Percentiles rank a stretch among this genome's conserved stretches.
These are phyloP conservation scores for Naganishia antarctica DNA, from an alignment of 768 basidiomycete genomes.

Conservation along the genomic window DNA sequence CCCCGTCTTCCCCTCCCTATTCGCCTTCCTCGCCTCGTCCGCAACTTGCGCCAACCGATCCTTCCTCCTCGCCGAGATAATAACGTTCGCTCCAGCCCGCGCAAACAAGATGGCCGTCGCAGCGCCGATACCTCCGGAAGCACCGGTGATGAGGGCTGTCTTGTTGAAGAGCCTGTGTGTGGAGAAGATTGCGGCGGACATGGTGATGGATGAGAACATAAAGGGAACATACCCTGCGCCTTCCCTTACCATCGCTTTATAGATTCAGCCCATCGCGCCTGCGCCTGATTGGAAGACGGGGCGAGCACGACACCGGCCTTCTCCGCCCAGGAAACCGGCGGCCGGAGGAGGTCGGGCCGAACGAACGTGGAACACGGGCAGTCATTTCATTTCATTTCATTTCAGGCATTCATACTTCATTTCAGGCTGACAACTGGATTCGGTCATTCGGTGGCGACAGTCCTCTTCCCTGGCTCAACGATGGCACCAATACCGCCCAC, in stretches of 20 bases:
- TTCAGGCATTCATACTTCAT: no score
- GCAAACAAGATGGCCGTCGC: slow-evolving; percentile 71
- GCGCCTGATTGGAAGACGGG: no score
- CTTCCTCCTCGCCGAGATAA: slow-evolving; percentile 71
- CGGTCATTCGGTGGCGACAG: no score
- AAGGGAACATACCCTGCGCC: slow-evolving; percentile 39
- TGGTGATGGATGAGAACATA: slow-evolving; percentile 17
- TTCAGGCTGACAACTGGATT: no score
- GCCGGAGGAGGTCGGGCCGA: not conserved
- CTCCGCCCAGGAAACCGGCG: not conserved
- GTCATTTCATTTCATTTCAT: no score
- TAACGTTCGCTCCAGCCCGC: slow-evolving; percentile 84
- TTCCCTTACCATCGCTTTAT: slow-evolving; percentile 68
- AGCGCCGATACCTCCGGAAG: slow-evolving; percentile 30
- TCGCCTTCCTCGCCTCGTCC: slow-evolving; percentile 63
- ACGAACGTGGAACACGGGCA: not conserved
- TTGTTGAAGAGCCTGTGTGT: slow-evolving; percentile 47
- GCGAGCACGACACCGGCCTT: not conserved
- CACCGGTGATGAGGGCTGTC: slow-evolving; percentile 54
- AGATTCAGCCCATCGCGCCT: slow-evolving; percentile 30
- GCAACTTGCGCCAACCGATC: slow-evolving; percentile 69
- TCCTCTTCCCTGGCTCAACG: no score
- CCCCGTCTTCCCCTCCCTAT: slow-evolving; percentile 65
- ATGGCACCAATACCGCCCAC: not conserved
- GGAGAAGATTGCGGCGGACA: slow-evolving; percentile 26